Evolutionary conservation across 805 yeast genomes (phyloP).

Genomic region (Lachancea cidri): DNA sequence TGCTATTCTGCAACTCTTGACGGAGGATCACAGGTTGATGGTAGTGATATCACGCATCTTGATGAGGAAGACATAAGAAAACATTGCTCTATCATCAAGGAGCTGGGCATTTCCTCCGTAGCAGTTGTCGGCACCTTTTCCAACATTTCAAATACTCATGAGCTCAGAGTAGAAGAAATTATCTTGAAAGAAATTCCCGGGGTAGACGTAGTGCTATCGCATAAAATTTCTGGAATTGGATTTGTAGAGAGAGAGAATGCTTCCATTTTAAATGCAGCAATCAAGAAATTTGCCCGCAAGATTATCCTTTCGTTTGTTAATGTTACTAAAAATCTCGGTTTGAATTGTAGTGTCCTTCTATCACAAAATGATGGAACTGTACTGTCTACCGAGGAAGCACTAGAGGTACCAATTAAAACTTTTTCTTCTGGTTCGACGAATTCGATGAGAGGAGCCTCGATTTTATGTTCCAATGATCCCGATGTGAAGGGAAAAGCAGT

Average conservation of each 20-base stretch:
- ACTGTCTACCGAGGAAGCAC: slow-evolving; percentile 37
- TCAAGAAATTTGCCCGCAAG: slow-evolving; percentile 38
- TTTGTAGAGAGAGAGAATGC: slow-evolving; percentile 44
- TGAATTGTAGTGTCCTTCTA: slow-evolving; percentile 36
- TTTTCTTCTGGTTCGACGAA: slow-evolving; percentile 48
- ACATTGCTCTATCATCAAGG: slow-evolving; percentile 33
- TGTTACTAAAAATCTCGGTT: slow-evolving; percentile 35
- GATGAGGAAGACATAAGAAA: slow-evolving; percentile 29
- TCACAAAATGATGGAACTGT: slow-evolving; percentile 49
- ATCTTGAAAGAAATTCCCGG: slow-evolving; percentile 34
- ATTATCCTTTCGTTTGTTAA: slow-evolving; percentile 37
- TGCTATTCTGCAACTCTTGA: slow-evolving; percentile 35
- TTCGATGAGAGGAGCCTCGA: slow-evolving; percentile 45
- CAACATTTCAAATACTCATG: slow-evolving; percentile 37
- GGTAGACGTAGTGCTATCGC: slow-evolving; percentile 36
- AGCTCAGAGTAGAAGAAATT: slow-evolving; percentile 32
- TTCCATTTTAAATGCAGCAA: slow-evolving; percentile 43
- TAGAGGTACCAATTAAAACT: slow-evolving; percentile 40
- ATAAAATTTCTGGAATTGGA: slow-evolving; percentile 41
- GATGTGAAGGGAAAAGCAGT: slow-evolving; percentile 25
- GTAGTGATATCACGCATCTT: slow-evolving; percentile 34
- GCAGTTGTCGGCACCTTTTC: slow-evolving; percentile 42
- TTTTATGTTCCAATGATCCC: slow-evolving; percentile 29
- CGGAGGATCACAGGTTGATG: slow-evolving; percentile 43
- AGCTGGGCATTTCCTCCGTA: slow-evolving; percentile 32